phyloP scores from a whole-genome alignment of 2,329 filamentous ascomycete species.

The Verticillium nubilum region DNA sequence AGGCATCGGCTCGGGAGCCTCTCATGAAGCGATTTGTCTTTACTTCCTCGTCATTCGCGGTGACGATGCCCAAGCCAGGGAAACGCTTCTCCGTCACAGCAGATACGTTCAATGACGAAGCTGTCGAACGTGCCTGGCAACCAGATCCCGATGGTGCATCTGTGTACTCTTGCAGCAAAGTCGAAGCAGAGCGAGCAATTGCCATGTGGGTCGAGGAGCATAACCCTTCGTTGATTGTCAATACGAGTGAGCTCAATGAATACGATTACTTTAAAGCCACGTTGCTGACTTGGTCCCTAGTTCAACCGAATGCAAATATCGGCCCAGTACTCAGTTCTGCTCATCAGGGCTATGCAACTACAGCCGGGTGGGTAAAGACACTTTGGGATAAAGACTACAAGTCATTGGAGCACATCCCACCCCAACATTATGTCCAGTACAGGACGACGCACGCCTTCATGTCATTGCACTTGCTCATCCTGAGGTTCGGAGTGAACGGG shows the following conservation, averaged over 20 bases:
- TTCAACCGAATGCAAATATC: too few species aligned
- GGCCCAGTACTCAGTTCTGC: too few species aligned
- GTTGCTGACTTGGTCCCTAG: too few species aligned
- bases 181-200: conserved; percentile 26
- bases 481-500: conserved; percentile 38
- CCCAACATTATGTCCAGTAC: conserved; percentile 28
- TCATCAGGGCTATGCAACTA: too few species aligned
- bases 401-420: too few species aligned
- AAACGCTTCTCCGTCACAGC: conserved; percentile 14
- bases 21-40: conserved; percentile 33
- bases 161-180: conserved; percentile 33
- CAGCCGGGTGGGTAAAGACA: too few species aligned
- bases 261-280: too few species aligned
- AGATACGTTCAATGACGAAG: conserved; percentile 28
- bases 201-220: conserved; percentile 31
- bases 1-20: conserved; percentile 25
- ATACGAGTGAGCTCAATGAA: too few species aligned
- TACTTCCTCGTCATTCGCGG: conserved; percentile 25
- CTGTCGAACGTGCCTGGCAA: conserved; percentile 26
- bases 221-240: conserved; percentile 21
- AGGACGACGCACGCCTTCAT: conserved; percentile 45
- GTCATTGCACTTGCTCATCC: conserved; percentile 43
- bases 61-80: conserved; percentile 12
- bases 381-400: too few species aligned
- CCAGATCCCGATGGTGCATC: conserved; percentile 17